phyloP scores from a whole-genome alignment of 176 grass and related monocot genomes.

The Panicum miliaceum region DNA sequence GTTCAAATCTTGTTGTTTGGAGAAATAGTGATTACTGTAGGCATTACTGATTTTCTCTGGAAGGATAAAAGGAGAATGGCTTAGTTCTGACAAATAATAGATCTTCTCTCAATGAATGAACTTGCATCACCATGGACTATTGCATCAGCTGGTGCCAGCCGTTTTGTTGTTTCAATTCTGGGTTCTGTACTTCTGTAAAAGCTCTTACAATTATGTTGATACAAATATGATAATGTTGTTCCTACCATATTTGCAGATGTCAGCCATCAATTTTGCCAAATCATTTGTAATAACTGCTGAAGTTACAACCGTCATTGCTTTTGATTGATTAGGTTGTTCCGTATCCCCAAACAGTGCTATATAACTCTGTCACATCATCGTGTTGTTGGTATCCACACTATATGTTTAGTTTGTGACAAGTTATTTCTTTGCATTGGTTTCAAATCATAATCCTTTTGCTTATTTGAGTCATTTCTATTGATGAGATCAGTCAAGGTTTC shows the following conservation, averaged over 20 bases:
- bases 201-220: not conserved
- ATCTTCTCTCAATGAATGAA: not conserved
- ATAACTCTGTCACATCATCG: not conserved
- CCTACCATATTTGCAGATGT: not conserved
- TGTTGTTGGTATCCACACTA: not conserved
- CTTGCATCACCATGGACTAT: not conserved
- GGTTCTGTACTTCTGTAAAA: not conserved
- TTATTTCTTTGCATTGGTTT: not conserved
- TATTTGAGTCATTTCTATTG: slow-evolving; percentile 16
- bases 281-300: slow-evolving; percentile 2
- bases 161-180: not conserved
- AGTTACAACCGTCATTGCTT: not conserved
- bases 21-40: slow-evolving; percentile 7
- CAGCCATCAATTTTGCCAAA: not conserved
- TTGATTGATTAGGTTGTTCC: not conserved
- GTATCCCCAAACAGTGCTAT: not conserved
- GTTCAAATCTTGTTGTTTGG: not conserved
- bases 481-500: not conserved
- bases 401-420: not conserved
- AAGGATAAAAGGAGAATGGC: not conserved
- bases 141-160: not conserved
- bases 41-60: not conserved
- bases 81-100: not conserved
- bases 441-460: not conserved
- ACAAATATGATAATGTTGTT: not conserved